phyloP scores from a whole-genome alignment of 352 stramenopile genomes.

The Phytophthora tubulina region DNA sequence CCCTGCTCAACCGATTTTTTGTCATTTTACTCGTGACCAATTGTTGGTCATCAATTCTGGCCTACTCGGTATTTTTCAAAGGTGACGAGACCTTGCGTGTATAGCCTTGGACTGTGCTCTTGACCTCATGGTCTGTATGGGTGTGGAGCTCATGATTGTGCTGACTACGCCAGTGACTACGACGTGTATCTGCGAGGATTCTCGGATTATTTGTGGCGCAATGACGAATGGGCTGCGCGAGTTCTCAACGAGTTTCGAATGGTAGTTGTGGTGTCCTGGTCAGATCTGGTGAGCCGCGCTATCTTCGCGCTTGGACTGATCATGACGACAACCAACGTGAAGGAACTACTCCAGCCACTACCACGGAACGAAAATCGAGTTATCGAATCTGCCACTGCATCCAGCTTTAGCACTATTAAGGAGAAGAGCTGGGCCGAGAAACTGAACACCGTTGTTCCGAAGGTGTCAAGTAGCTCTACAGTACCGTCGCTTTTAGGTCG shows the following conservation, averaged over 20 bases:
- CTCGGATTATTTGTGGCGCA: neutral
- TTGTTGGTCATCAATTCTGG: constrained; percentile 30
- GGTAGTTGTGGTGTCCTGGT: constrained; percentile 4
- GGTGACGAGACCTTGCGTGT: constrained; percentile 22
- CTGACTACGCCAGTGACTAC: constrained; percentile 5
- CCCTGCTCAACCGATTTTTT: constrained; percentile 48
- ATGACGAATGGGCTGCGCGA: neutral
- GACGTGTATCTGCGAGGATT: neutral
- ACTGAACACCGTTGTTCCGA: neutral
- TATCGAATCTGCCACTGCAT: neutral
- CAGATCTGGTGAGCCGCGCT: neutral
- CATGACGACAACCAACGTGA: constrained; percentile 6
- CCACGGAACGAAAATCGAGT: constrained; percentile 1
- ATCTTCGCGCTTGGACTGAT: constrained; percentile 1
- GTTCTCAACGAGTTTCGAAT: constrained; percentile 2
- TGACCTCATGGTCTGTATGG: constrained; percentile 5
- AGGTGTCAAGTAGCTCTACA: neutral
- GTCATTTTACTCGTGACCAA: constrained; percentile 37
- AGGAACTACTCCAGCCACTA: neutral
- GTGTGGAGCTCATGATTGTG: constrained; percentile 2
- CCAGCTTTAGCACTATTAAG: neutral
- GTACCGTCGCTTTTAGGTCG: too few relatives aligned
- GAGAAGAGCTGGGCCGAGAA: neutral
- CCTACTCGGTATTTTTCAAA: constrained; percentile 16
- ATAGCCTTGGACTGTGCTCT: constrained; percentile 29